Base-by-base conservation (phyloP, 257 asterid species). In the Solanum chiquidenum region DNA sequence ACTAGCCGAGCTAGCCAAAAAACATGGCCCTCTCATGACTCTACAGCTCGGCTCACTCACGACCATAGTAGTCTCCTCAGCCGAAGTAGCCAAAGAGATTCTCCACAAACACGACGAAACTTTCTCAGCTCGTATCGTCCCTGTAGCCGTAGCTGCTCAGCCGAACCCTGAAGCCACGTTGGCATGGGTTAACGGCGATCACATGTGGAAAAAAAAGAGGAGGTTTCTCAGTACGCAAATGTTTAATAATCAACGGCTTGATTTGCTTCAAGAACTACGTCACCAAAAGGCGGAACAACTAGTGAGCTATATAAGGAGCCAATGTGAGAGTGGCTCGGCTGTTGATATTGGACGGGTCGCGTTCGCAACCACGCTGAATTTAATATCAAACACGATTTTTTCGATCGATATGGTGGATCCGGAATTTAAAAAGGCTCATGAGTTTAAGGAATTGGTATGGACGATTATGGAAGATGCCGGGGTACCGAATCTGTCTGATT, bases 1-100 rank as follows among this genome's bases (percentile, higher is more conserved):
- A 12, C 60, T 87, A 38, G 68, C 86, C 38, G 21, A 79, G 23
- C 74, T 76, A 13, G 85, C 89, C 58, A 64, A 62, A n/a, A 42
- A 6, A 5, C 42, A 87, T 42, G 89, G 89, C 42, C 86, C 89
- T 9, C 83, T 87, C 86, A 87, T 87, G 86, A 87, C 89, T 62
- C 25, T 87, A 10, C 40, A 79, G 34, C 86, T 87, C 14, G 86
- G 89, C n/a, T 79, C 71, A 23, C 66, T 79, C 80, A 87, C 82
- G 6, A 87, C 86, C 60, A 75, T 87, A 77, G 66, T 87, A 2
- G 86, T 72, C 13, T 62, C 89, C 2, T 87, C 89, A 4, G 29
- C 89, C 3, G 86, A 87, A 9, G 71, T 44, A 31, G 82, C 86
- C n/a, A 87, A 79, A 79, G 80, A 87, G 9, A 87, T 87, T 27